Base-by-base conservation (phyloP, 495 filamentous ascomycete genomes). In the Penicillium steckii region DNA sequence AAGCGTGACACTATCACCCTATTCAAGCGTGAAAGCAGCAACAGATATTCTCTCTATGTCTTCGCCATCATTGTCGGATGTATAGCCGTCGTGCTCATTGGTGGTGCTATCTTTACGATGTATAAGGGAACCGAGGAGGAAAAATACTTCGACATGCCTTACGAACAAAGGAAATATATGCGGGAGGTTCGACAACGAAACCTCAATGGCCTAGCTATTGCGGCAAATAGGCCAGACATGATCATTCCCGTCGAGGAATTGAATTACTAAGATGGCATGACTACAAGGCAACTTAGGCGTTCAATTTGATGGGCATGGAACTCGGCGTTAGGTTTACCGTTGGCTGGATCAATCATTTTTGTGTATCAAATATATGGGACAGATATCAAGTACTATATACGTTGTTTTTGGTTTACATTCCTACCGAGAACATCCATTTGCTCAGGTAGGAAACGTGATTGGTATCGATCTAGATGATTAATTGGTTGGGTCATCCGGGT, bases 21-120 rank as follows among this genome's bases (percentile, higher is more conserved):
- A 2, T 21, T 53, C 19, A 66, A 64, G 22, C 59, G 59, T 10
- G 47, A 47, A 18, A 12, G 46, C 8, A 23, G 56, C 15, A 38
- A 40, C 13, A 30, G 52, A 29, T 68, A 50, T 49, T 59, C 65
- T 18, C 55, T 66, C 37, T 68, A 66, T 22, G 53, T 68, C 42
- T 59, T 68, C 27, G 46, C 45, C 23, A 65, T 68, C n/a, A 63
- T 68, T 10, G 37, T 56, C 8, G 65, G 59, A 12, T 68, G 60
- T 21, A 33, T 68, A n/a, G 60, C 46, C 0, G 8, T 38, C 1
- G 38, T 57, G 5, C 53, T 68, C 17, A 59, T 68, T 13, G 65
- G 65, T 10, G 57, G 43, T 45, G 52, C 57, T 17, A 24, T 64
- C 13, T 68, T 44, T 23, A 51, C 42, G 0, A 66, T 68, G 65